Evolutionary conservation across 179 eudicot genomes (phyloP).

Genomic region (Gypsophila paniculata): DNA sequence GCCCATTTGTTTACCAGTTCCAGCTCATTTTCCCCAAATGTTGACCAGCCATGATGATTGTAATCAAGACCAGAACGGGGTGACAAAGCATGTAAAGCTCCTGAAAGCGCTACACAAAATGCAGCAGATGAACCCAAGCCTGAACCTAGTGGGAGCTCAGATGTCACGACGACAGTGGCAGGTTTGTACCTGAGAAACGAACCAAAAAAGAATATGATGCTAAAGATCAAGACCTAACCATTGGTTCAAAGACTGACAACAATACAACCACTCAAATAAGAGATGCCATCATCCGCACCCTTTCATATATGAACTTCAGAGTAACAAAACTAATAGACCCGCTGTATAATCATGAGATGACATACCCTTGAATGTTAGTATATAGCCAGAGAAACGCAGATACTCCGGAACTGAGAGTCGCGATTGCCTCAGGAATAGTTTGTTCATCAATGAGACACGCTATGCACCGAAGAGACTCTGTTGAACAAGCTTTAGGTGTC

Average conservation of each 20-base stretch:
- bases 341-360: constrained; percentile 20
- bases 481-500: constrained; percentile 63
- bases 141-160: constrained; percentile 84
- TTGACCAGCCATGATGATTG: constrained; percentile 55
- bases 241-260: not conserved
- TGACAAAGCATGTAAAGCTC: constrained; percentile 69
- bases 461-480: constrained; percentile 44
- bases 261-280: not conserved
- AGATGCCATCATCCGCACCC: not conserved
- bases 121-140: constrained; percentile 98
- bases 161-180: constrained; percentile 60
- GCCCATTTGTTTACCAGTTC: constrained; percentile 90
- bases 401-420: constrained; percentile 66
- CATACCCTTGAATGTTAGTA: constrained; percentile 75
- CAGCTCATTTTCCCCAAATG: constrained; percentile 56
- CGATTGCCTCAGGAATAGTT: constrained; percentile 71
- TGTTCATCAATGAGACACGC: constrained; percentile 59
- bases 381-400: constrained; percentile 86
- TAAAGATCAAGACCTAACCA: not conserved
- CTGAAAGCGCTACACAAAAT: constrained; percentile 79
- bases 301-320: not conserved
- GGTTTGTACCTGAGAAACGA: constrained; percentile 57
- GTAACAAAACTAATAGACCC: not conserved
- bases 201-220: constrained; percentile 17
- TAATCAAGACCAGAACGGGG: constrained; percentile 46